Base-by-base conservation (phyloP, 2,329 filamentous ascomycete genomes). In the Huntiella omanensis region DNA sequence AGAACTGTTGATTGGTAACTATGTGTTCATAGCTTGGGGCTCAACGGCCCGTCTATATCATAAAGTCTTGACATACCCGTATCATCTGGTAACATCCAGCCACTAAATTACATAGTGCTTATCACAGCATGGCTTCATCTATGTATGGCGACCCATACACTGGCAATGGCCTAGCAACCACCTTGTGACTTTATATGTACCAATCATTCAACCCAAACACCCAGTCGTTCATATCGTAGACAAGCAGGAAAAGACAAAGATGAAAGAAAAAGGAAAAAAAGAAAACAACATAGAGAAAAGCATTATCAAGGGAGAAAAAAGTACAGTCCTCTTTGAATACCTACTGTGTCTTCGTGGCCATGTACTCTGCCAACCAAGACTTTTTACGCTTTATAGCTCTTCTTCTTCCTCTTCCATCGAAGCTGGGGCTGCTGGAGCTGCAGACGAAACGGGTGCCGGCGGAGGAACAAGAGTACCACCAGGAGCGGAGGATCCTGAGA, bases 321-420 rank as follows among this genome's bases (percentile, higher is more conserved):
- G 36, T 42, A 45, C 7, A 12, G 28, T 28, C 36, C 39, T 35
- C 39, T 44, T 40, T 46, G 38, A 16, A 47, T 43, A 43, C 40
- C 40, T 43, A 43, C 40, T 43, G 33, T 43, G 40, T 13, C 13
- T 45, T 45, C 46, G 34, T 40, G 36, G 6, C 19, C 22, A 11
- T 17, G 36, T 17, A 22, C 12, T 16, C 28, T 16, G n/a, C 7
- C 34, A 19, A 17, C 28, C 32, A 34, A 16, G 13, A 16, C 12
- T 42, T 28, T 19, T 28, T 19, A 28, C 11, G 40, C 16, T 11
- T 45, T 38, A 45, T 37, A 45, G 42, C 33, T 49, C 47, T 37
- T 53, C 52, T 32, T 53, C 52, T 45, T 52, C 51, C 11, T 45
- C 47, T 34, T 51, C 40, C 46, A 51, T 51, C n/a, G 45, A 19